A percentile compares a stretch with the other conserved stretches of the same genome.
These are phyloP conservation scores for Neurospora tetrasperma DNA, from an alignment of 495 filamentous ascomycete genomes.

Conservation along the genomic window DNA sequence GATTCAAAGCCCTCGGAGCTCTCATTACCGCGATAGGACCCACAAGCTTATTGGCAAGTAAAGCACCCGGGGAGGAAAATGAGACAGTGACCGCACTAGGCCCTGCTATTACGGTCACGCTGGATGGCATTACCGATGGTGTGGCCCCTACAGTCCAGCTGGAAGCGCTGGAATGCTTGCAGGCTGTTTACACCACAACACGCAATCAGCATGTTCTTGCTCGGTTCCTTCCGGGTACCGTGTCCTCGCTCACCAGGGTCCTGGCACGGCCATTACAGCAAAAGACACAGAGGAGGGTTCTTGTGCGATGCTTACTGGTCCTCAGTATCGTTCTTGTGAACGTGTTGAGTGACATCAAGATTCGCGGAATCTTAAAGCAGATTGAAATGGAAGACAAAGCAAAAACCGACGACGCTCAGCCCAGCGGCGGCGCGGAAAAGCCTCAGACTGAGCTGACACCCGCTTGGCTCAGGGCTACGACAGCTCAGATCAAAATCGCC, in stretches of 20 bases:
- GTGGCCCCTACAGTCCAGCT: constrained; percentile 53
- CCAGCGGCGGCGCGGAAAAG: constrained; percentile 6
- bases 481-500: constrained; percentile 75
- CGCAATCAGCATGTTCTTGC: constrained; percentile 62
- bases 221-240: constrained; percentile 78
- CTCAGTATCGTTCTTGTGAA: constrained; percentile 50
- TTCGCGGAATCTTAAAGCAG: constrained; percentile 30
- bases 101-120: constrained; percentile 67
- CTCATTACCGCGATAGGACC: constrained; percentile 31
- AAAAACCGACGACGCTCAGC: constrained; percentile 2
- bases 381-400: constrained; percentile 1
- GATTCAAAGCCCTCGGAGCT: constrained; percentile 32
- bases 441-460: constrained; percentile 27
- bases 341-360: constrained; percentile 54
- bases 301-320: constrained; percentile 50
- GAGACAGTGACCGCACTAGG: constrained; percentile 71
- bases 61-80: constrained; percentile 22
- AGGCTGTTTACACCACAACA: constrained; percentile 50
- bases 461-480: constrained; percentile 75
- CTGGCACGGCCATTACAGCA: constrained; percentile 56
- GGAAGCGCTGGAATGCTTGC: constrained; percentile 54
- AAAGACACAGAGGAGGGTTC: constrained; percentile 53
- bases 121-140: constrained; percentile 57
- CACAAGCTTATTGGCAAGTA: constrained; percentile 20
- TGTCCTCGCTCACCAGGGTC: constrained; percentile 69